Base-by-base conservation (phyloP, 164 flowering plant genomes). In the Warburgia ugandensis region DNA sequence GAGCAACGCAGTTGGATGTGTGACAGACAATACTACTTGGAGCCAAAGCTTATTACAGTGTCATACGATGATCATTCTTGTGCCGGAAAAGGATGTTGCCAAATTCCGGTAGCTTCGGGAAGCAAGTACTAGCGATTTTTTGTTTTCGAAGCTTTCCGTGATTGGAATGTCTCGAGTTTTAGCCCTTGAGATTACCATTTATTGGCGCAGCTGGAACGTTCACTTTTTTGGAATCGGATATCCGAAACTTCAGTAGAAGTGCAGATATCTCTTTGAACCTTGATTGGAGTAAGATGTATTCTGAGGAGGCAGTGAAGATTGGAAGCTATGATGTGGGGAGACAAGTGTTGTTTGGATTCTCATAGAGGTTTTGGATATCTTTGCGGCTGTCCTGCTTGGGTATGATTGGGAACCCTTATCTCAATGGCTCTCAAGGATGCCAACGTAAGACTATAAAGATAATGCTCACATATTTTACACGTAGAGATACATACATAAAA, bases 381-480 rank as follows among this genome's bases (percentile, higher is more conserved):
- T 1, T 82, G 89, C 56, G 25, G 12, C 20, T 82, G 89, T 56
- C n/a, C 3, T 10, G 1, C 13, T 47, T 2, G 89, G 85, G 4
- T 82, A 55, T 26, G 12, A 59, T n/a, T 26, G 85, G 85, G 14
- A 79, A 82, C 42, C 83, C 89, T 2, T 77, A 76, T 47, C 57
- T 70, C 13, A 6, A 39, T 17, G 23, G 33, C 25, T 6, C 45
- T 4, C 33, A 17, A 29, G 46, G 46, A 16, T 40, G 56, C 45
- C 56, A 52, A 38, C 36, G 46, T 52, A 3, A 27, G n/a, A n/a
- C n/a, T n/a, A n/a, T n/a, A n/a, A n/a, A n/a, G n/a, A n/a, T n/a
- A n/a, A n/a, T n/a, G n/a, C n/a, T n/a, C n/a, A n/a, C n/a, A n/a
- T n/a, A n/a, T n/a, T n/a, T n/a, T n/a, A n/a, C n/a, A n/a, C n/a